Evolutionary conservation across 257 asterid genomes (phyloP).

Genomic region (Handroanthus guayacan): DNA sequence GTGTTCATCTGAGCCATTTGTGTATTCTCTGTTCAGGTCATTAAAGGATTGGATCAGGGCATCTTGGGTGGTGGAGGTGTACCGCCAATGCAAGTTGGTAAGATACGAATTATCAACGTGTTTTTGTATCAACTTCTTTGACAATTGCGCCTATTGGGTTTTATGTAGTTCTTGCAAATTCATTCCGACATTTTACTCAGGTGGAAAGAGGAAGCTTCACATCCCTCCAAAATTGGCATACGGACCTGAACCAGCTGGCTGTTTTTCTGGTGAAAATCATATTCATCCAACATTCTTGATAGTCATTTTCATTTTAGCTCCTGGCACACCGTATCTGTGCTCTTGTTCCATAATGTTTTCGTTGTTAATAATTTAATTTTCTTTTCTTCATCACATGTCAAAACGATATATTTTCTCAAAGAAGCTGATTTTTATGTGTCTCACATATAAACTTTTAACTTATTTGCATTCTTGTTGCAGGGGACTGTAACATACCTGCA

Average conservation of each 20-base stretch:
- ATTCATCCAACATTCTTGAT: neutral
- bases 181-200: conserved; percentile 41
- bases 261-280: conserved; percentile 69
- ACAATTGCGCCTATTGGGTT: neutral
- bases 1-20: neutral
- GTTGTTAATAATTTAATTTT: neutral
- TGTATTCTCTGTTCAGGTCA: conserved; percentile 53
- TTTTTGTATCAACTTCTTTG: conserved; percentile 1
- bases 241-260: conserved; percentile 96
- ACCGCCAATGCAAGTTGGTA: conserved; percentile 92
- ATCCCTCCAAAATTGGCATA: conserved; percentile 88
- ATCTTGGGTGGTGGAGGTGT: conserved; percentile 93
- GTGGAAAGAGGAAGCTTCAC: conserved; percentile 87
- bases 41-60: conserved; percentile 92
- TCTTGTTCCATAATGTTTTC: neutral
- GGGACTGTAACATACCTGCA: conserved; percentile 92
- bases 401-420: neutral
- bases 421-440: neutral
- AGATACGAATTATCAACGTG: conserved; percentile 26
- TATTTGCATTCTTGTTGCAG: conserved; percentile 39
- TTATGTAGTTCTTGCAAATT: conserved; percentile 1
- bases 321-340: neutral
- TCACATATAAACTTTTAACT: neutral
- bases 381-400: neutral
- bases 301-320: neutral